Percentiles rank a stretch among this genome's conserved stretches.
phyloP scores from a whole-genome alignment of 2,329 filamentous ascomycete genomes.

The Cercospora nicotianae region DNA sequence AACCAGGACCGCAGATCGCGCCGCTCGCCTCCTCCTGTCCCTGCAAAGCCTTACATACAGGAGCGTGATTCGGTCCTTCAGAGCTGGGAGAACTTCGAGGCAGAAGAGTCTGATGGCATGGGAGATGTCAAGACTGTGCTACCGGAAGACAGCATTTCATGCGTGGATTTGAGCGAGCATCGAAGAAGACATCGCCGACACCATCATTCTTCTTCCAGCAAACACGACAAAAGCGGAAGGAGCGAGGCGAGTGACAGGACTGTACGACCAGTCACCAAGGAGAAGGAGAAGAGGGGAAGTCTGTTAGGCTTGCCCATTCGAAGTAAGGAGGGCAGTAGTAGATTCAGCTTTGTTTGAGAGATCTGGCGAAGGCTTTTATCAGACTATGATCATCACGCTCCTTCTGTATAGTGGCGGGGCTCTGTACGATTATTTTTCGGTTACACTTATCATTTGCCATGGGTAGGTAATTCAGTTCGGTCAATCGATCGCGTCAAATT shows the following conservation, averaged over 20 bases:
- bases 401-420: background rate
- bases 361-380: background rate
- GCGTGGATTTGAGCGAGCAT: conserved; percentile 33
- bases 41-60: conserved; percentile 20
- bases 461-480: background rate
- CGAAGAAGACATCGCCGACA: conserved; percentile 14
- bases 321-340: conserved; percentile 33
- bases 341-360: conserved; percentile 17
- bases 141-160: conserved; percentile 52
- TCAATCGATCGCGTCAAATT: background rate
- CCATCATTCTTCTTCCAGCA: conserved; percentile 22
- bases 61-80: conserved; percentile 13
- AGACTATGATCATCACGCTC: background rate
- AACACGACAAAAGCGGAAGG: conserved; percentile 19
- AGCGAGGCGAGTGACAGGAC: conserved; percentile 32
- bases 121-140: conserved; percentile 49
- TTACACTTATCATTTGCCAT: background rate
- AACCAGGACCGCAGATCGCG: background rate
- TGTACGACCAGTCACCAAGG: conserved; percentile 28
- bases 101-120: conserved; percentile 40
- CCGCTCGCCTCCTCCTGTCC: conserved; percentile 6
- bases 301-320: conserved; percentile 33
- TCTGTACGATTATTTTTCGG: background rate
- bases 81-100: conserved; percentile 26
- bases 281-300: conserved; percentile 16